Evolutionary conservation across 805 yeast genomes (phyloP).

Genomic region (Ogataea pini): DNA sequence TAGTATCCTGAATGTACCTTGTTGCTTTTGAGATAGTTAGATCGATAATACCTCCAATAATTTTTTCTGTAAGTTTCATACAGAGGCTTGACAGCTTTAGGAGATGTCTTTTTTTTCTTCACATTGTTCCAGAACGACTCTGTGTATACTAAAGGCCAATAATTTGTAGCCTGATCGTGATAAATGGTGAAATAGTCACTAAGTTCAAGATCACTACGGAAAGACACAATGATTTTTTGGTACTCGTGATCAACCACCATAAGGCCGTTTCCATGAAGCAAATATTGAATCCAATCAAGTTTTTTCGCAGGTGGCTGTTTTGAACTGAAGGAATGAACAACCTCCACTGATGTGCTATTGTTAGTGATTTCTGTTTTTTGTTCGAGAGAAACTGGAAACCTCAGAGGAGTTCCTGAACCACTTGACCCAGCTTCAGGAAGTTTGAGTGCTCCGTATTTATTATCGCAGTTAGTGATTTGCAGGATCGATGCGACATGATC

Average conservation of each 20-base stretch:
- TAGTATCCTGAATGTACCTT: conserved; percentile 25
- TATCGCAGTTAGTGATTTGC: conserved; percentile 24
- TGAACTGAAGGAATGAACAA: conserved; percentile 16
- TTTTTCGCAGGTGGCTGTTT: conserved; percentile 14
- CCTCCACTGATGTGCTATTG: conserved; percentile 13
- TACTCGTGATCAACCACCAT: conserved; percentile 22
- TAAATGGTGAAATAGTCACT: conserved; percentile 23
- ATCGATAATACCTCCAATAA: conserved; percentile 25
- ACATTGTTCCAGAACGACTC: conserved; percentile 19
- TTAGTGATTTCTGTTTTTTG: conserved; percentile 16
- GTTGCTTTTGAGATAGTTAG: conserved; percentile 16
- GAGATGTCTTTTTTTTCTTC: conserved; percentile 12
- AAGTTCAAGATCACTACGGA: conserved; percentile 22
- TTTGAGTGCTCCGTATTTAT: conserved; percentile 20
- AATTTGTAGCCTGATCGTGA: conserved; percentile 18
- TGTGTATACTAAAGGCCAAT: conserved; percentile 23
- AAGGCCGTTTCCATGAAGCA: conserved; percentile 22
- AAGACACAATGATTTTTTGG: conserved; percentile 19
- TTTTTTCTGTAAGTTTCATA: conserved; percentile 11
- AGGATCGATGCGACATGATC: conserved; percentile 22
- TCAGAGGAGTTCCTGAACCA: conserved; percentile 1
- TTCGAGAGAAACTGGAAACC: conserved; percentile 16
- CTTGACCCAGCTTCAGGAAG: conserved; percentile 6
- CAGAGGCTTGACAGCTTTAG: conserved; percentile 2
- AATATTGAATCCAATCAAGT: conserved; percentile 20